Base-by-base conservation (phyloP, 345 rosid species). In the Draba incana region DNA sequence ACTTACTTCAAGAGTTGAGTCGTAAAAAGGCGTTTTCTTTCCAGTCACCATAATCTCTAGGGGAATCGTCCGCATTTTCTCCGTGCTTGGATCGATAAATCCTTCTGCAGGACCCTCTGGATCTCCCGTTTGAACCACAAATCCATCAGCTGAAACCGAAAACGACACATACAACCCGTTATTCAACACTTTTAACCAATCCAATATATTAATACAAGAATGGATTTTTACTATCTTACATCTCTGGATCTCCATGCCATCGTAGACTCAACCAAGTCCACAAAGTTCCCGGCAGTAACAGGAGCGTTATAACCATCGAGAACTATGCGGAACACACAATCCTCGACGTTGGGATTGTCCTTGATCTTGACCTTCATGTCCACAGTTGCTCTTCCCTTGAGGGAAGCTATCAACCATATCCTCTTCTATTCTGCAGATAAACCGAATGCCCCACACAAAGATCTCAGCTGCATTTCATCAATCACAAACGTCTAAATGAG, bases 401-500 rank as follows among this genome's bases (percentile, higher is more conserved):
- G 97, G 97, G 78, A 94, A 94, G 84, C 87, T 90, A 72, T 87
- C 94, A 54, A 94, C 87, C 97, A 94, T 94, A 64, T 91, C 99
- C 95, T 94, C 99, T 86, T 94, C 99, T 82, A 94, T 95, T 90
- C 99, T 91, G 97, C 97, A 89, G 93, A 88, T 38, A 68, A 89
- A 92, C 66, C 85, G 88, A 92, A 92, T 90, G 92, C 99, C 90
- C 99, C 89, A 94, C 86, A 75, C 37, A 89, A 93, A 88, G 86
- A 94, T 94, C 97, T 94, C 98, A 93, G 97, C 99, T 94, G 99
- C 96, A 94, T 95, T 20, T 94, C 92, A 93, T 90, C 89, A 88
- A 84, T 94, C 83, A 84, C 89, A 87, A 87, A 38, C 52, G 28
- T 65, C 55, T 66, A 75, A 76, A 76, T 76, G 76, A 70, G 79